A percentile compares a stretch with the other conserved stretches of the same genome.
These are phyloP conservation scores for Exophiala spinifera DNA, from an alignment of 2,329 filamentous ascomycete genomes.

Conservation along the genomic window DNA sequence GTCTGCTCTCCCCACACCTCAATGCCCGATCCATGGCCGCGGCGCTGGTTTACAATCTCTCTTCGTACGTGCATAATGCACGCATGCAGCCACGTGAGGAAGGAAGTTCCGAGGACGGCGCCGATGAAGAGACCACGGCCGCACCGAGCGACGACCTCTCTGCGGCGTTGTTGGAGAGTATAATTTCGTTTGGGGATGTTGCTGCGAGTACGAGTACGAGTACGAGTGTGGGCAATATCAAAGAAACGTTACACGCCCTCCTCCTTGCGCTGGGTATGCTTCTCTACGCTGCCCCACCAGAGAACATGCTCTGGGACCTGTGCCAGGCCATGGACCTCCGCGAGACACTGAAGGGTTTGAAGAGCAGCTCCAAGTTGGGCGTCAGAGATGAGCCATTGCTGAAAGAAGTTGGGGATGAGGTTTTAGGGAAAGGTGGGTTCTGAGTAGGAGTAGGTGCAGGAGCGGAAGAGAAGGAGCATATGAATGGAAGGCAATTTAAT, in stretches of 20 bases:
- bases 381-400: slow-evolving; percentile 61
- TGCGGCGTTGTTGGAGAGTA: slow-evolving; percentile 65
- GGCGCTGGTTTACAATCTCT: slow-evolving; percentile 78
- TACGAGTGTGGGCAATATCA: slow-evolving; percentile 11
- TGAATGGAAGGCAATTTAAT: too few species aligned
- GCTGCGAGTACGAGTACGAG: neutral
- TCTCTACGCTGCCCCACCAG: slow-evolving; percentile 63
- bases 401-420: slow-evolving; percentile 45
- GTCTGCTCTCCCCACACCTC: slow-evolving; percentile 72
- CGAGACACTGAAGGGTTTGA: slow-evolving; percentile 50
- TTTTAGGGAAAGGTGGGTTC: slow-evolving; percentile 40
- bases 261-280: slow-evolving; percentile 73
- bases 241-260: slow-evolving; percentile 73
- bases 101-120: slow-evolving; percentile 15
- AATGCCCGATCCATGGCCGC: slow-evolving; percentile 78
- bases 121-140: slow-evolving; percentile 51
- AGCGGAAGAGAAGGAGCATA: too few species aligned
- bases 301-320: slow-evolving; percentile 75
- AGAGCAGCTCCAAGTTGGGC: slow-evolving; percentile 46
- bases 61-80: slow-evolving; percentile 65
- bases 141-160: slow-evolving; percentile 58
- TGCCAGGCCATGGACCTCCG: slow-evolving; percentile 72
- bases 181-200: slow-evolving; percentile 8
- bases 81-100: slow-evolving; percentile 58
- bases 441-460: too few species aligned